phyloP scores from a whole-genome alignment of 257 asterid species.

The Scutellaria baicalensis region DNA sequence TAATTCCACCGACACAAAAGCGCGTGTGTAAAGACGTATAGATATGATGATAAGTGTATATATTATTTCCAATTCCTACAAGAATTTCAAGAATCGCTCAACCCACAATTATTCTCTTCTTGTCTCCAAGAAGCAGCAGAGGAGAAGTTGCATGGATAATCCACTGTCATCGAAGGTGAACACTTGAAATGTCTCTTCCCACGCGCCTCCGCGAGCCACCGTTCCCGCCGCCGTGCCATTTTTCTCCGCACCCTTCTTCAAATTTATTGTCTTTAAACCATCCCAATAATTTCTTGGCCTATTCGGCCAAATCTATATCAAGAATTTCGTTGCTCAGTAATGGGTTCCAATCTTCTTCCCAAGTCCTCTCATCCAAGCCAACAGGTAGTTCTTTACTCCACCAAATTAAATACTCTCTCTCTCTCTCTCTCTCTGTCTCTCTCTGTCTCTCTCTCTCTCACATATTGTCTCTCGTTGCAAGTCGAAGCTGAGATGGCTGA shows the following conservation, averaged over 20 bases:
- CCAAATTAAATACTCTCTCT: neutral
- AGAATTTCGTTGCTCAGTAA: conserved; percentile 10
- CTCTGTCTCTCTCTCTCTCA: neutral
- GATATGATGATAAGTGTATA: no score
- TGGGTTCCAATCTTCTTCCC: conserved; percentile 16
- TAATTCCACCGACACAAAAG: neutral
- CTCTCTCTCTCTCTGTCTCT: neutral
- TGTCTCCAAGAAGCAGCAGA: neutral
- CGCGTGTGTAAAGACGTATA: neutral
- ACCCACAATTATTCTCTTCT: conserved; percentile 3
- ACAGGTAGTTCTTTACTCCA: conserved; percentile 16
- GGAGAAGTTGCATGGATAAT: conserved; percentile 7
- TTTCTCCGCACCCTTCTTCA: neutral
- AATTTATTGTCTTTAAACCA: conserved; percentile 9
- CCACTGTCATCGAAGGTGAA: neutral
- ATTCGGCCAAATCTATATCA: conserved; percentile 1
- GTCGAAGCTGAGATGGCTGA: conserved; percentile 10
- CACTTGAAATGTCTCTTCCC: conserved; percentile 21
- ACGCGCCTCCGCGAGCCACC: conserved; percentile 27
- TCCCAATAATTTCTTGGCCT: conserved; percentile 17
- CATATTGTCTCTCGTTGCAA: neutral
- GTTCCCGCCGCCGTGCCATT: conserved; percentile 11
- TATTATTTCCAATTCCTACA: neutral
- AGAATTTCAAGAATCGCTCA: neutral
- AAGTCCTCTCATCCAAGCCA: conserved; percentile 1